phyloP scores from a whole-genome alignment of 2,329 filamentous ascomycete genomes.

The Cordyceps javanica region DNA sequence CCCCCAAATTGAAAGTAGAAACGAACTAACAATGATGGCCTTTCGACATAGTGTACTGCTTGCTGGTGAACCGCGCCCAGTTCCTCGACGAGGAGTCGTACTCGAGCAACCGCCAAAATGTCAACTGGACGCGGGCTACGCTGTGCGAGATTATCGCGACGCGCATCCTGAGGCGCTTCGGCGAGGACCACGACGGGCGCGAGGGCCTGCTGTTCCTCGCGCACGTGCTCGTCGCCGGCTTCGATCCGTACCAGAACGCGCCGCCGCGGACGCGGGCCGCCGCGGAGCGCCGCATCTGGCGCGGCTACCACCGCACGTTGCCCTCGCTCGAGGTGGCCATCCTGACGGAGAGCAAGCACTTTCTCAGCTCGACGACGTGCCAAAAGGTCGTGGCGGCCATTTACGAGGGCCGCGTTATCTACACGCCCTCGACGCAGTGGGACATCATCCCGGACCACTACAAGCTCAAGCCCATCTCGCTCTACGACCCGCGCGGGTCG shows the following conservation, averaged over 20 bases:
- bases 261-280: conserved; percentile 59
- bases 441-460: conserved; percentile 83
- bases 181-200: conserved; percentile 67
- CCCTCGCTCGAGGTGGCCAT: conserved; percentile 80
- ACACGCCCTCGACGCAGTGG: conserved; percentile 74
- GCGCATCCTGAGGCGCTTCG: conserved; percentile 69
- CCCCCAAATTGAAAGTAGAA: background rate
- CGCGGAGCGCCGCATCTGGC: conserved; percentile 43
- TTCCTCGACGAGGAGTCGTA: conserved; percentile 74
- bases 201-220: conserved; percentile 67
- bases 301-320: conserved; percentile 52
- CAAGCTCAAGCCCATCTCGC: conserved; percentile 73
- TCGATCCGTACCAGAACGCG: conserved; percentile 80
- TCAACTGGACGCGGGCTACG: conserved; percentile 69
- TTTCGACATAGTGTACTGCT: conserved; percentile 59
- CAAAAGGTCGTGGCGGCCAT: conserved; percentile 79
- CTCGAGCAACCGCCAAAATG: conserved; percentile 71
- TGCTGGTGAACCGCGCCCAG: conserved; percentile 74
- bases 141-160: conserved; percentile 77
- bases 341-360: conserved; percentile 72
- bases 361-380: conserved; percentile 70
- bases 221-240: conserved; percentile 75
- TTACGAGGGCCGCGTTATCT: conserved; percentile 73
- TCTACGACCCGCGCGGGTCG: conserved; percentile 72
- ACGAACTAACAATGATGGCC: background rate